phyloP scores from a whole-genome alignment of 208 protist genomes.

The Porcisia hertigi region DNA sequence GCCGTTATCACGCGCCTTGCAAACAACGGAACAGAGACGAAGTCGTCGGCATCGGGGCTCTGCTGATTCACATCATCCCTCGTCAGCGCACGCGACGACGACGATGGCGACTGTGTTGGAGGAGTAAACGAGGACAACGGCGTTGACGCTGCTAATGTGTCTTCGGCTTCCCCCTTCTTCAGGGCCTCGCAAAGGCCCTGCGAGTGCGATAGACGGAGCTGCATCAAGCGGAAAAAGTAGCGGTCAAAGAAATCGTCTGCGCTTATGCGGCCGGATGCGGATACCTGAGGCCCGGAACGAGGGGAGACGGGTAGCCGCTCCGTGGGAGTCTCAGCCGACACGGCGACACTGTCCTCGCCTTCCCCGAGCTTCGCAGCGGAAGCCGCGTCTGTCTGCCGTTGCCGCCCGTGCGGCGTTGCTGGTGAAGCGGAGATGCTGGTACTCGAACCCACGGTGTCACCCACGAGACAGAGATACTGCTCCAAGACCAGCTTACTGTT shows the following conservation, averaged over 20 bases:
- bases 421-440: slow-evolving; percentile 22
- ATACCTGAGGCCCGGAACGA: not conserved
- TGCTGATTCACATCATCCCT: slow-evolving; percentile 6
- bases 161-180: not conserved
- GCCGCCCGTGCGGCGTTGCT: slow-evolving; percentile 11
- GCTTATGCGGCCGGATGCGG: slow-evolving; percentile 18
- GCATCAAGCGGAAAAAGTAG: slow-evolving; percentile 84
- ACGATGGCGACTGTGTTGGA: slow-evolving; percentile 5
- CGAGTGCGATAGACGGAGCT: slow-evolving; percentile 55
- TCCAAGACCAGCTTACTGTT: slow-evolving; percentile 56
- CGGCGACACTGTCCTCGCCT: not conserved
- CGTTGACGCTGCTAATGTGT: slow-evolving; percentile 1
- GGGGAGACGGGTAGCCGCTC: not conserved
- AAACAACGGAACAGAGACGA: slow-evolving; percentile 33
- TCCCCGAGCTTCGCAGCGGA: not conserved
- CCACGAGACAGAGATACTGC: slow-evolving; percentile 64
- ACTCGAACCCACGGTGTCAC: slow-evolving; percentile 43
- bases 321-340: not conserved
- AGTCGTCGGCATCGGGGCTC: slow-evolving; percentile 22
- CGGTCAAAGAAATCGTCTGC: slow-evolving; percentile 85
- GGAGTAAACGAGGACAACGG: not conserved
- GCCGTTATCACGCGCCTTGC: slow-evolving; percentile 46
- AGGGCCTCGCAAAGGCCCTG: slow-evolving; percentile 22
- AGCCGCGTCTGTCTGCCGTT: not conserved
- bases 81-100: not conserved